Percentiles rank a stretch among this genome's conserved stretches.
These are phyloP conservation scores for Alternaria gansuensis DNA, from an alignment of 2,329 filamentous ascomycete genomes.

Conservation along the genomic window DNA sequence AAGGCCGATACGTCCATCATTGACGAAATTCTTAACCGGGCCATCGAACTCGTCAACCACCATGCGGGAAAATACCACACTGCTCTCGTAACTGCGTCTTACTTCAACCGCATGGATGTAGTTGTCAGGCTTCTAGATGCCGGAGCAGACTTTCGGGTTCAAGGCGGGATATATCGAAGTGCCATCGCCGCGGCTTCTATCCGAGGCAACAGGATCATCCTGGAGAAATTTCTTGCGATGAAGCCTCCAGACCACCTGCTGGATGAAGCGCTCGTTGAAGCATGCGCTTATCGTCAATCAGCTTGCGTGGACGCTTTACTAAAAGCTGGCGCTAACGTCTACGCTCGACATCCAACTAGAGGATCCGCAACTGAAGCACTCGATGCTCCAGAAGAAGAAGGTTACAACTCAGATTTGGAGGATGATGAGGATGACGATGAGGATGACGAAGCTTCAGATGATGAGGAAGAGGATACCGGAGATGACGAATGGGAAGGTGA, in stretches of 20 bases:
- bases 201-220: conserved; percentile 28
- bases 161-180: conserved; percentile 30
- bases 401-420: conserved; percentile 33
- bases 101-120: conserved; percentile 29
- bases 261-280: conserved; percentile 36
- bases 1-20: conserved; percentile 28
- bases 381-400: conserved; percentile 20
- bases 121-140: conserved; percentile 30
- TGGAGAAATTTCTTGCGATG: conserved; percentile 28
- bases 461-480: conserved; percentile 17
- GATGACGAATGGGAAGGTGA: conserved; percentile 32
- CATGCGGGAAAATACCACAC: conserved; percentile 32
- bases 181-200: conserved; percentile 33
- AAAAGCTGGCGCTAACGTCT: conserved; percentile 32
- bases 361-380: conserved; percentile 29
- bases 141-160: conserved; percentile 31
- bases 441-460: conserved; percentile 19
- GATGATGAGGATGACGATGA: conserved; percentile 23
- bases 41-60: conserved; percentile 29
- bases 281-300: conserved; percentile 33
- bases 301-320: conserved; percentile 31
- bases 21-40: conserved; percentile 26
- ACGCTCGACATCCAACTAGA: conserved; percentile 25
- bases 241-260: conserved; percentile 31
- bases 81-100: conserved; percentile 37